Evolutionary conservation across 208 protist species (phyloP), one percentile per base, ranked within the genome.

Genomic region (Trypanosoma lewisi): DNA sequence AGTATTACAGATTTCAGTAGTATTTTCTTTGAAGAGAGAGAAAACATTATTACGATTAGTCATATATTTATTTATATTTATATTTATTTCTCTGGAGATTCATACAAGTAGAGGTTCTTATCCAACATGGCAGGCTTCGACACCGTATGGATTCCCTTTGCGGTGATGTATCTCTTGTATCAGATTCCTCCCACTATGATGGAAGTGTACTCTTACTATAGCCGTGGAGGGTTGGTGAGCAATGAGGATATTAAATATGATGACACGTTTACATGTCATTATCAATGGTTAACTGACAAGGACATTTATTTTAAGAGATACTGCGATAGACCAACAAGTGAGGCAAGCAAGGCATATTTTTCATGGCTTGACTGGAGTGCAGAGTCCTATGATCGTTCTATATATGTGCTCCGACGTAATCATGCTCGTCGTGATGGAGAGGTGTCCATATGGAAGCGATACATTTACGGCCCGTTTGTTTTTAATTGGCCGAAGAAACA

Each of bases 141-240:
- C 51, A 77, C 84, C 42, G 84, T 75, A 7, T 93, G 84, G 85
- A 89, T 93, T 45, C 89, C 89, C 4, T 91, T 91, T 56, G 77
- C 73, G 64, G 80, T 96, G 61, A 77, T 93, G 74, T 96, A 96
- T 72, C 70, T 96, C 31, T 75, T 96, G 47, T 92, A 92, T 64
- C 67, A 91, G 49, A 88, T 96, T 42, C 89, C 83, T 8, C 89
- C 86, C n/a, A 93, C 89, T 0, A 80, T 96, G 72, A 91, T 93
- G 86, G 86, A 93, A 69, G 85, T 96, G 34, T 93, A 93, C 70
- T 87, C 82, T 19, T 96, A 96, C 74, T 96, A 96, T 65, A 92
- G 78, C 55, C 86, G 89, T 51, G 89, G 89, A 27, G 89, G 89
- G 17, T 74, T 93, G 48, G 81, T 91, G 21, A 75, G 81, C 52